phyloP scores from a whole-genome alignment of 2,329 filamentous ascomycete species.

The Fusarium duplospermum region DNA sequence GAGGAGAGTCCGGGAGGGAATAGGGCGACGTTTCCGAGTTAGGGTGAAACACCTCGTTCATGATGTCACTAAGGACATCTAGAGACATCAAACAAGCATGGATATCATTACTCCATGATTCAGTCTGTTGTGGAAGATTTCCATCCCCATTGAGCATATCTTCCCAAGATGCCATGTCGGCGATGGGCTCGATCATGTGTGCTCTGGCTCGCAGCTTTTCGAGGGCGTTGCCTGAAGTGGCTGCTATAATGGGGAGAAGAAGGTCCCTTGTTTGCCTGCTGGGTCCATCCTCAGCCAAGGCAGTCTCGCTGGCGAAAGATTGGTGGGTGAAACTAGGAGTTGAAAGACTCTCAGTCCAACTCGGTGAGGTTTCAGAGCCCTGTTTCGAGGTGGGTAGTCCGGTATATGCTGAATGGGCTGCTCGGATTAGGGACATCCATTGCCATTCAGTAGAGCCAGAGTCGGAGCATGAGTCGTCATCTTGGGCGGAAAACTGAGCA shows the following conservation, averaged over 20 bases:
- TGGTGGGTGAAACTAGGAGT: background rate
- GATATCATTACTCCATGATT: background rate
- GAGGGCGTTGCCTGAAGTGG: conserved; percentile 14
- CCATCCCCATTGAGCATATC: background rate
- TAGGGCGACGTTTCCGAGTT: background rate
- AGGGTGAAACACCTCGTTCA: conserved; percentile 17
- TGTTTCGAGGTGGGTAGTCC: conserved; percentile 9
- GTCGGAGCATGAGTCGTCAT: fast-evolving
- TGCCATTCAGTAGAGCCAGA: conserved; percentile 15
- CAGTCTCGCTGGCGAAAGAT: background rate
- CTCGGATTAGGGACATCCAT: conserved; percentile 38
- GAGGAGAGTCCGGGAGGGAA: background rate
- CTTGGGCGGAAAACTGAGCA: conserved; percentile 36
- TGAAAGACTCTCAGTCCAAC: background rate
- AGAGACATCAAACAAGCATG: conserved; percentile 19
- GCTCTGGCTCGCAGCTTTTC: conserved; percentile 4
- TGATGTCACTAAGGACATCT: conserved; percentile 18
- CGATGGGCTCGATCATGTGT: conserved; percentile 2
- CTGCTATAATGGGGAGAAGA: conserved; percentile 28
- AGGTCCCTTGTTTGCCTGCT: conserved; percentile 4
- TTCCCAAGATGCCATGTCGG: background rate
- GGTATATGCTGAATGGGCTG: conserved; percentile 31
- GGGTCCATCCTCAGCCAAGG: conserved; percentile 21
- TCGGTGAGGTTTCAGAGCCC: background rate
- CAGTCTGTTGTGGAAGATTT: background rate